Base-by-base conservation (phyloP, 345 rosid genomes). In the Hypericum androsaemum region DNA sequence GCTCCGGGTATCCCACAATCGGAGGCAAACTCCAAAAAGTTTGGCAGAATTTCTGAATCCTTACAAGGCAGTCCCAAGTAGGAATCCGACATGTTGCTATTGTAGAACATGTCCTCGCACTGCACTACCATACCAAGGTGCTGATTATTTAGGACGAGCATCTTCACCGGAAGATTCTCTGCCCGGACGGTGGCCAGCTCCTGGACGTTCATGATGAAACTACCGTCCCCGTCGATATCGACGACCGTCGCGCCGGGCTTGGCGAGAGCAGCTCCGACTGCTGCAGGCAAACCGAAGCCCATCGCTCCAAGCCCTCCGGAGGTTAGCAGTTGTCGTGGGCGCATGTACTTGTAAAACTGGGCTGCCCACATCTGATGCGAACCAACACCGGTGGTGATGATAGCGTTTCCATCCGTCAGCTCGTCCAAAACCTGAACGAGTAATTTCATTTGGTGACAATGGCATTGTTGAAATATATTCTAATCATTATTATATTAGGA, bases 221-320 rank as follows among this genome's bases (percentile, higher is more conserved):
- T n/a, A n/a, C n/a, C n/a, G n/a, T n/a, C n/a, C n/a, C 32, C 50
- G 16, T 47, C 50, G 16, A 47, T 47, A 15, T 47, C 50, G 22
- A 47, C 50, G 13, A 47, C 50, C 12, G 16, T 16, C 3, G 50
- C 50, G 1, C 13, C 50, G 3, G 50, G 50, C 6, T 47, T 47
- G 10, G 50, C 50, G 6, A 47, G 22, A 12, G 50, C 50, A 47
- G 50, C 50, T 3, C 50, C 50, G 8, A 47, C 16, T 5, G 50
- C 50, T 12, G 50, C 50, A 7, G 50, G 50, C 22, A 47, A 13
- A 5, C 50, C 50, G 22, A 47, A 47, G 4, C 50, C 50, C 50
- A 47, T 47, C 7, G 50, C 50, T 6, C 50, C 50, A 12, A 47
- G 13, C 16, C 50, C 50, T 5, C 28, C 50, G 5, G 50, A 47